Evolutionary conservation across 345 rosid species (phyloP), one percentile per base, ranked within the genome.

Genomic region (Moricandia arvensis): DNA sequence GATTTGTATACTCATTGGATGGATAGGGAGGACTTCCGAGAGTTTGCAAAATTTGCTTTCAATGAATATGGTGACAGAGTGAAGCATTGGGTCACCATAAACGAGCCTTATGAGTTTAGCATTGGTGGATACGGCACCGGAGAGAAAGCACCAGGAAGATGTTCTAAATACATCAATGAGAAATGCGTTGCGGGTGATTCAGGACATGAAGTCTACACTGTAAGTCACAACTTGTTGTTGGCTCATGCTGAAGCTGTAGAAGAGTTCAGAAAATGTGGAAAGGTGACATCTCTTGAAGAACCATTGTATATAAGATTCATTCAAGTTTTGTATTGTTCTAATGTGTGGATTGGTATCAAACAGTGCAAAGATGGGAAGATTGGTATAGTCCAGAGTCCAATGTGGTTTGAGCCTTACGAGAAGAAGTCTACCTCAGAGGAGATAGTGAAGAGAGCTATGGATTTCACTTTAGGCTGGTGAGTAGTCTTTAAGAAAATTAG

Each of bases 71-170:
- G 90, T 45, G 87, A 87, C 13, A 71, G 84, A 72, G 88, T 87
- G n/a, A 85, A 87, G 68, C 83, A 82, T 27, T 87, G 90, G 90
- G 75, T 77, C 29, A 85, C 88, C 10, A 63, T 87, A 51, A 87
- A 86, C 30, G 88, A 87, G 27, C 90, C 90, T 61, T 66, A 30
- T 58, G 72, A 59, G 10, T 79, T 77, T 51, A 77, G 81, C 58
- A 26, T 1, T 18, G 69, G 65, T 66, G 85, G 83, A 11, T 82
- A 82, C 11, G 83, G 61, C 21, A 66, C 59, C 3, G 87, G 85
- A 47, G 64, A 51, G 5, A 59, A 59, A 63, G 85, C 82, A 45
- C 85, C 83, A 17, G 84, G 86, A 8, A 70, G 86, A 33, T 80
- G 86, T 45, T 83, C 86, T 17, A 35, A 62, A 17, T 67, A 73